A percentile compares a stretch with the other conserved stretches of the same genome.
Evolutionary conservation across 2,329 filamentous ascomycete genomes (phyloP).

Genomic region (Dryadomyces sulphureus): DNA sequence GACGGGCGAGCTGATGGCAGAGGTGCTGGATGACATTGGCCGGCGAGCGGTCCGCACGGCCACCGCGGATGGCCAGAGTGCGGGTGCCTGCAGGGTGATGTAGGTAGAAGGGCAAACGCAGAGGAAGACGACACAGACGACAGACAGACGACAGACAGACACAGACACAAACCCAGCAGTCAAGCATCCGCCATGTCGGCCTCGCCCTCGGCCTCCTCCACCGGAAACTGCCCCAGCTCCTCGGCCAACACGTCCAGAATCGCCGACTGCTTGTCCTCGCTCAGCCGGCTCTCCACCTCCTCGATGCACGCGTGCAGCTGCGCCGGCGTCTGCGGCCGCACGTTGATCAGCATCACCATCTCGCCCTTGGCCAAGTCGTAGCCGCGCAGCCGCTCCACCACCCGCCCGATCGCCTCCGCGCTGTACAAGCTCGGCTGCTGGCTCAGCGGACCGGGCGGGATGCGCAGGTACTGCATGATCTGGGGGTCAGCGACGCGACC

Average conservation of each 20-base stretch:
- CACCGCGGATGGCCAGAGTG: conserved; percentile 34
- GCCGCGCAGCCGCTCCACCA: conserved; percentile 39
- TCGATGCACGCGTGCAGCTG: conserved; percentile 50
- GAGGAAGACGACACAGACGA: background rate
- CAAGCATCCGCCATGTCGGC: conserved; percentile 8
- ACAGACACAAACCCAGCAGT: conserved; percentile 9
- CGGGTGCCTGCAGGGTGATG: conserved; percentile 37
- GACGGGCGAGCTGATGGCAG: conserved; percentile 41
- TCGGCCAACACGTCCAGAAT: conserved; percentile 42
- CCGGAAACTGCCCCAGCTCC: conserved; percentile 39
- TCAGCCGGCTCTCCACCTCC: conserved; percentile 47
- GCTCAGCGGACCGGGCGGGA: conserved; percentile 39
- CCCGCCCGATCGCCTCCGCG: conserved; percentile 31
- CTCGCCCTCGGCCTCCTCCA: conserved; percentile 17
- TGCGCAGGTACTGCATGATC: conserved; percentile 22
- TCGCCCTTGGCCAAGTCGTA: conserved; percentile 54
- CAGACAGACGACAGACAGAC: conserved; percentile 10
- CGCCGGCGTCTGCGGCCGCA: conserved; percentile 41
- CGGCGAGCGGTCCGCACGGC: conserved; percentile 35
- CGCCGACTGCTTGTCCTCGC: conserved; percentile 40
- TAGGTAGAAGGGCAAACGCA: too few species aligned
- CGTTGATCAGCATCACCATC: conserved; percentile 52
- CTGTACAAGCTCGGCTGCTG: conserved; percentile 39
- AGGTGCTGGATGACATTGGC: conserved; percentile 47
- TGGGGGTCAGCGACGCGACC: background rate